Percentiles rank a stretch among this genome's conserved stretches.
phyloP scores from a whole-genome alignment of 169 alveolate genomes.

The Eimeria maxima region DNA sequence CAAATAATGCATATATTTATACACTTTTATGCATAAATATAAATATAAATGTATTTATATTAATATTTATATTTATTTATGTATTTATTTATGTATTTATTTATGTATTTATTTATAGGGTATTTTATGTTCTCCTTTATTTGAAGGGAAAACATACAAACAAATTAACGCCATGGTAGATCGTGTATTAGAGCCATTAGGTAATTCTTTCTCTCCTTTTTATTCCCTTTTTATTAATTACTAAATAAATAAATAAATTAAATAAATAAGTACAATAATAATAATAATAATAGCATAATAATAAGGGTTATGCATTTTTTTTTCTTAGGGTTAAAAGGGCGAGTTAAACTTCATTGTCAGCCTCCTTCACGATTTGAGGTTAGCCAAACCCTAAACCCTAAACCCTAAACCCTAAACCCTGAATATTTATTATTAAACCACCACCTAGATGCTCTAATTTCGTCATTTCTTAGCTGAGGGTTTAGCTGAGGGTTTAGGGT shows the following conservation, averaged over 20 bases:
- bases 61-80: too few relatives aligned
- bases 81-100: conserved; percentile 76
- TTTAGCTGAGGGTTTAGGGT: background rate
- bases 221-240: background rate
- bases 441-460: too few relatives aligned
- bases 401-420: background rate
- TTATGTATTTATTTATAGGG: conserved; percentile 87
- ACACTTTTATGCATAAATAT: too few relatives aligned
- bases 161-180: conserved; percentile 92
- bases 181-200: conserved; percentile 88
- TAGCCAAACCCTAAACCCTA: background rate
- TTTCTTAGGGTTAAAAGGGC: conserved; percentile 58
- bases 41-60: too few relatives aligned
- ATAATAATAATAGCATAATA: too few relatives aligned
- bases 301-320: too few relatives aligned
- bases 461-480: too few relatives aligned
- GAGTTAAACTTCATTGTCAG: conserved; percentile 77
- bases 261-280: too few relatives aligned
- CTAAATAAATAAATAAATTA: too few relatives aligned
- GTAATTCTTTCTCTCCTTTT: conserved; percentile 74
- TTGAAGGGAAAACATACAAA: conserved; percentile 91
- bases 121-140: conserved; percentile 93
- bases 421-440: too few relatives aligned
- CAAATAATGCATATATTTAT: too few relatives aligned
- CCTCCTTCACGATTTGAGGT: conserved; percentile 74